Conservation (phyloP, 2,329 filamentous ascomycete species). For the Tolypocladium tundrense region DNA sequence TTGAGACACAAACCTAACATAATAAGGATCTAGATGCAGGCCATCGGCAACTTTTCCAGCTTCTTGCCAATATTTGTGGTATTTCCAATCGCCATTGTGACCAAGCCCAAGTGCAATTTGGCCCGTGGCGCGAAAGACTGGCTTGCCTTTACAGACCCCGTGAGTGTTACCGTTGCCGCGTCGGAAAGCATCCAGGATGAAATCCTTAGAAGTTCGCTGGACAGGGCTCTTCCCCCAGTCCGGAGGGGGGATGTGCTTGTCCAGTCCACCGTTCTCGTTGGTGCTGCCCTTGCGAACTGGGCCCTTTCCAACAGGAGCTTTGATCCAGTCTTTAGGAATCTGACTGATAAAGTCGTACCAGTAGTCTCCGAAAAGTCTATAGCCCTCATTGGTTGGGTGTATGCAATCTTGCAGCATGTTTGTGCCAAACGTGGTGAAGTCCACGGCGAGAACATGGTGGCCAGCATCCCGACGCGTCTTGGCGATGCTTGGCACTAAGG, state of each 20-base stretch:
- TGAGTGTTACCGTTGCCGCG: neutral
- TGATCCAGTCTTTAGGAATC: neutral
- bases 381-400: neutral
- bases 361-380: neutral
- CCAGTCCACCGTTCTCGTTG: neutral
- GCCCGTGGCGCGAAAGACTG: neutral
- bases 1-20: neutral
- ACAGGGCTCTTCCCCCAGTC: neutral
- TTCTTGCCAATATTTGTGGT: neutral
- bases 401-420: neutral
- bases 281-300: neutral
- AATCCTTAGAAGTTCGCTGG: neutral
- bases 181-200: neutral
- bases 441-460: neutral
- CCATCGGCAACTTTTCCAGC: neutral
- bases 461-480: neutral
- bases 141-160: neutral
- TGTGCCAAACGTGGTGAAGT: neutral
- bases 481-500: neutral
- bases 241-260: neutral
- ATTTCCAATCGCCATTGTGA: neutral
- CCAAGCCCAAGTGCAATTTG: neutral
- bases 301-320: neutral
- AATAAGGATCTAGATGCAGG: neutral
- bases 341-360: neutral